A percentile compares a stretch with the other conserved stretches of the same genome.
phyloP scores from a whole-genome alignment of 1,284 basidiomycete species.

The Sanghuangporus sanghuang region DNA sequence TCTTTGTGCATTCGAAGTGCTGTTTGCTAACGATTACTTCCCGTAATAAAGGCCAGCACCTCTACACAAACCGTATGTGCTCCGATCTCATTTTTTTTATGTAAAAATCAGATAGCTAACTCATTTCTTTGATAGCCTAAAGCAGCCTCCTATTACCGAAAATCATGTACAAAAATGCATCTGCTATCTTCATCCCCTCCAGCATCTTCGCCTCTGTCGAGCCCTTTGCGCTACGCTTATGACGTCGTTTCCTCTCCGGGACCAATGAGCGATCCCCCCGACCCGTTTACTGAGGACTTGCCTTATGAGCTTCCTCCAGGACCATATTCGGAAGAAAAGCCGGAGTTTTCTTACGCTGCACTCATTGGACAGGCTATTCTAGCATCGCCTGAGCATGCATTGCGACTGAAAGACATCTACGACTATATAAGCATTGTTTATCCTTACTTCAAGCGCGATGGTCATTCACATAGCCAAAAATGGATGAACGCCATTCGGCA shows the following conservation, averaged over 20 bases:
- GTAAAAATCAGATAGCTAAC: not conserved
- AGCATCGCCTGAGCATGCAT: constrained; percentile 75
- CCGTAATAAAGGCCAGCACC: not conserved
- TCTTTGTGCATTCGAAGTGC: not conserved
- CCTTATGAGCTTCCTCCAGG: constrained; percentile 77
- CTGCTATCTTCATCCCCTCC: constrained; percentile 32
- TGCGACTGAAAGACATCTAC: constrained; percentile 94
- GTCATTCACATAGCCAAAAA: constrained; percentile 51
- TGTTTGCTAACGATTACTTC: not conserved
- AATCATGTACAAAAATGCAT: not conserved
- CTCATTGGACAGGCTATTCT: constrained; percentile 94
- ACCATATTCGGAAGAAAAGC: constrained; percentile 76
- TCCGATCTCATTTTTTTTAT: not conserved
- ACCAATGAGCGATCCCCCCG: constrained; percentile 57
- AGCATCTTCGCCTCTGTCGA: constrained; percentile 49
- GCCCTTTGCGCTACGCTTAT: constrained; percentile 41
- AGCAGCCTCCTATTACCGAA: constrained; percentile 7
- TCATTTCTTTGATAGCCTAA: not conserved
- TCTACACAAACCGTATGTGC: not conserved
- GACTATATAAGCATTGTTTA: constrained; percentile 93
- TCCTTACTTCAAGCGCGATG: constrained; percentile 88
- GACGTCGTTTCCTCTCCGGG: constrained; percentile 78
- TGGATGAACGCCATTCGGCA: constrained; percentile 94
- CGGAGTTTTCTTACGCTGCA: constrained; percentile 87
- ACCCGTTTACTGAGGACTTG: constrained; percentile 55